Percentiles rank a stretch among this genome's conserved stretches.
Evolutionary conservation across 495 filamentous ascomycete species (phyloP).

Genomic region (Neurospora sp.): DNA sequence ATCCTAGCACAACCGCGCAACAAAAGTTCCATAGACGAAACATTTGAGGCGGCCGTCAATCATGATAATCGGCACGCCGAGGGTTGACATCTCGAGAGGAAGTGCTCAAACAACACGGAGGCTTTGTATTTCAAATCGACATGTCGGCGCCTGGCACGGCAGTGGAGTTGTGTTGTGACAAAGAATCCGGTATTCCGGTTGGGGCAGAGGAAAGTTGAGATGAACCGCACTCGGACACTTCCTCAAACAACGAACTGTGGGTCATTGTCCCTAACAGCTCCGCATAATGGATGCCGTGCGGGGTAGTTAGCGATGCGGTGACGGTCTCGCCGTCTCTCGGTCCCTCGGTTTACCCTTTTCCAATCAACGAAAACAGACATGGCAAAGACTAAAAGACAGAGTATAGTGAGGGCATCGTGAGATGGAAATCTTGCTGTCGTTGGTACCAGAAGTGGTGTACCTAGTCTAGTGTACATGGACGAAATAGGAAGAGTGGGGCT

Average conservation of each 20-base stretch:
- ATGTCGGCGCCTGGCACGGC: not conserved
- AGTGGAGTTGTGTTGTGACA: not conserved
- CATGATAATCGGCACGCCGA: not conserved
- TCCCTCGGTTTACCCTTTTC: not conserved
- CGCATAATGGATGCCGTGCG: not conserved
- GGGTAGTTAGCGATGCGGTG: not conserved
- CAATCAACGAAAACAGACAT: not conserved
- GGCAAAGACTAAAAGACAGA: not conserved
- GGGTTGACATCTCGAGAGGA: not conserved
- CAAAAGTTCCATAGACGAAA: not conserved
- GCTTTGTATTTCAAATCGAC: not conserved
- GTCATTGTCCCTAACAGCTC: not conserved
- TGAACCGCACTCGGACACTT: not conserved
- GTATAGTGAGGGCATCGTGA: not conserved
- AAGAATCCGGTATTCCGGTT: not conserved
- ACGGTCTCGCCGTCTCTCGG: not conserved
- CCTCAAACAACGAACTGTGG: not conserved
- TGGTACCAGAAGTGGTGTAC: not conserved
- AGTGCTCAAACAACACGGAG: not conserved
- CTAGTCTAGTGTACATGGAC: not conserved
- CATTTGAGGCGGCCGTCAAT: not conserved
- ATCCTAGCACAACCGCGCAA: not conserved
- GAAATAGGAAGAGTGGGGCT: not conserved
- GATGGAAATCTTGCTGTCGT: not conserved
- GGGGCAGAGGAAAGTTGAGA: not conserved